Evolutionary conservation across 257 asterid species (phyloP), one percentile per base, ranked within the genome.

Genomic region (Verbascum thapsus): DNA sequence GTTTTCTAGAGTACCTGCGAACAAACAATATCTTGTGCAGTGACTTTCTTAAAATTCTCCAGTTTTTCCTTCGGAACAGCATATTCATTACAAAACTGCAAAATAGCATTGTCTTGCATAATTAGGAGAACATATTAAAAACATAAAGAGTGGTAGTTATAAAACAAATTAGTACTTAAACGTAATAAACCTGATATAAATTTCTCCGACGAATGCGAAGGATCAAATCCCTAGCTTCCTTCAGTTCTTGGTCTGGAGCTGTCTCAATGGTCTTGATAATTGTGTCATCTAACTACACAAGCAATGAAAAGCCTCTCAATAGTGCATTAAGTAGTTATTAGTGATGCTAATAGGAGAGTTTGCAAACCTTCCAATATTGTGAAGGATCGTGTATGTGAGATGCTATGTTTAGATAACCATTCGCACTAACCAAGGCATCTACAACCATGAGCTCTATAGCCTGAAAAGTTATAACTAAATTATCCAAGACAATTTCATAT

Each of bases 361-460:
- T 48, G 61, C 75, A 43, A 12, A 89, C 97, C 96, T 92, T 92
- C 99, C 99, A 92, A 78, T 78, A 92, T 66, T 85, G 71, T 68
- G 95, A 74, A 37, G 97, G 97, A 57, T 92, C 96, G 23, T 81
- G 84, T 67, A 89, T 81, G 76, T 82, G 63, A 71, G 97, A 92
- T 76, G 97, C 64, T 62, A 92, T 88, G 41, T 82, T 67, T 58
- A 89, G 75, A 75, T 77, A 85, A 71, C 53, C 74, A 47, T 92
- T 87, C 51, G 99, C 99, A 47, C 86, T 80, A 78, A 89, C 81
- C 20, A 92, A 74, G 47, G 99, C 99, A 71, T 92, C 99, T 26
- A 76, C 89, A 67, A 92, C 73, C 99, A 92, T 92, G 26, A 88
- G 81, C 44, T 92, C 99, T 61, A 89, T 63, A 54, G 99, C 99